Base-by-base conservation (phyloP, 106 monocot genomes). In the Dactylorhiza incarnata region DNA sequence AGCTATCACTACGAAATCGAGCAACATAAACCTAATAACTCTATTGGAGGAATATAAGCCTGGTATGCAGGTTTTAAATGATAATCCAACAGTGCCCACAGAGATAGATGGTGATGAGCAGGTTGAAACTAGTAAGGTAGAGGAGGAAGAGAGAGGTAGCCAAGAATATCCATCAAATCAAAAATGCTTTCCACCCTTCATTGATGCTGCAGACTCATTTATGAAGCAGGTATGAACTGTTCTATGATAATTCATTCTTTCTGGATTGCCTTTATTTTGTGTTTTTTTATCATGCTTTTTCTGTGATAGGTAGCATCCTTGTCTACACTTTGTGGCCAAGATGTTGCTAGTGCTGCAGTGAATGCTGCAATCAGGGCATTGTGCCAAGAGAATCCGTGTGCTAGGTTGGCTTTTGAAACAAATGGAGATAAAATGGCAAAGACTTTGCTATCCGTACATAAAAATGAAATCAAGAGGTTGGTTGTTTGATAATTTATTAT, bases 231-330 rank as follows among this genome's bases (percentile, higher is more conserved):
- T 90, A 79, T 24, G 48, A 37, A 13, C 6, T 52, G 15, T 52
- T 71, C 71, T 81, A 17, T 25, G 44, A 50, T 49, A 29, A 15
- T 44, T 54, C 61, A 44, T 49, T 8, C 49, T 49, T 49, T 72
- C 49, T 72, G 9, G 20, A 2, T 72, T 49, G 22, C 3, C 4
- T 73, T 45, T 17, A 9, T 43, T 73, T 72, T 24, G 59, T n/a
- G 3, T 45, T 15, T 55, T 4, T 59, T 62, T 53, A 69, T 69
- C n/a, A 19, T 17, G 17, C 4, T 0, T 24, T 74, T 16, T 76
- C n/a, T 72, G 17, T 83, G 49, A 63, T 90, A 97, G 96, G 89
- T 93, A 84, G 91, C 89, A 76, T 50, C 72, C n/a, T 72, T 97
- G 73, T 87, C 89, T 73, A 80, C 84, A 63, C 76, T 89, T 37